These are phyloP conservation scores for Verticillium dahliae DNA, from an alignment of 2,329 filamentous ascomycete genomes.

Conservation along the genomic window DNA sequence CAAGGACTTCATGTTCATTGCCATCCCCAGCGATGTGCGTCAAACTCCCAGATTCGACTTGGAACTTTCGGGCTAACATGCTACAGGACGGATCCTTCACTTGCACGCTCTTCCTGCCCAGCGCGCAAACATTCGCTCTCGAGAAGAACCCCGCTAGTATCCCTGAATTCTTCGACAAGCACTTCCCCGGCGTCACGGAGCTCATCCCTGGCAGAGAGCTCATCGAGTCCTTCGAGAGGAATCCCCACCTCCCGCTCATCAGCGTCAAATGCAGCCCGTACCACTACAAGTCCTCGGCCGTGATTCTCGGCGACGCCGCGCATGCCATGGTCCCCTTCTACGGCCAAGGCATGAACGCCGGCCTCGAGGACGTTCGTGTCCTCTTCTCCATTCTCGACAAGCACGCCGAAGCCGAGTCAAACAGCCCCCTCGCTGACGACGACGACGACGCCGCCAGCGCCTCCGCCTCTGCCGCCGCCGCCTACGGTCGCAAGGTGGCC, in stretches of 20 bases:
- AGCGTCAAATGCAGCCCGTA: conserved; percentile 90
- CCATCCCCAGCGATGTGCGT: conserved; percentile 66
- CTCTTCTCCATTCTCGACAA: conserved; percentile 78
- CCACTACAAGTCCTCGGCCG: conserved; percentile 68
- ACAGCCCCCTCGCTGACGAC: conserved; percentile 26
- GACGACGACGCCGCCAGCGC: conserved; percentile 29
- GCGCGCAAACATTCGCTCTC: conserved; percentile 60
- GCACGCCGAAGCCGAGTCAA: conserved; percentile 42
- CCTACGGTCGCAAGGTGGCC: conserved; percentile 60
- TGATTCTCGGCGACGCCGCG: conserved; percentile 88
- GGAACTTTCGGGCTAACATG: conserved; percentile 3
- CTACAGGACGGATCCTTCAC: conserved; percentile 81
- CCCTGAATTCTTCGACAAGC: conserved; percentile 66
- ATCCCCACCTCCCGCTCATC: conserved; percentile 88
- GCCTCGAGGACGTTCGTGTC: conserved; percentile 86
- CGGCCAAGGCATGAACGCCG: conserved; percentile 95
- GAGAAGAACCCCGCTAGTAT: conserved; percentile 55
- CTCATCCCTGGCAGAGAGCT: conserved; percentile 64
- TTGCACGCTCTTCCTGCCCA: conserved; percentile 85
- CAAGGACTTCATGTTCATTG: conserved; percentile 95
- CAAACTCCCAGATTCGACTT: background rate
- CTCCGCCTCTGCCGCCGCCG: conserved; percentile 46
- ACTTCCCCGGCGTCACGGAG: conserved; percentile 81
- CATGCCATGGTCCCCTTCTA: conserved; percentile 99
- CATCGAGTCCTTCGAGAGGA: conserved; percentile 65